Evolutionary conservation across 306 rosid species (phyloP).

Genomic region (Potentilla sterilis): DNA sequence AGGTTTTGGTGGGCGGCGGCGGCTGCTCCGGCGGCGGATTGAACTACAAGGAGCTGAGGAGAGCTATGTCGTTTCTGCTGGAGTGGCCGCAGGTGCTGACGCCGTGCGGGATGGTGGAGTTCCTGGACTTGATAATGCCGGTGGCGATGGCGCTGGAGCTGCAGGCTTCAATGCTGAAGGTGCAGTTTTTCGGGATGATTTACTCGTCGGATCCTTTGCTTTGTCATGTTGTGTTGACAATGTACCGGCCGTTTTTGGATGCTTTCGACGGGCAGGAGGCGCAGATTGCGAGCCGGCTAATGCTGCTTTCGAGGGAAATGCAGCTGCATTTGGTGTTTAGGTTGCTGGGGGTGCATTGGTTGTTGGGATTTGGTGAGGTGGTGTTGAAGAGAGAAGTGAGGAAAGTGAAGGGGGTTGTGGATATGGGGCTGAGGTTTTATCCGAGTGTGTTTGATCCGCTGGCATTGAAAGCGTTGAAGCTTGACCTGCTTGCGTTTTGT

Average conservation of each 20-base stretch:
- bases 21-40: constrained; percentile 25
- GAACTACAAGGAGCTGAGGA: constrained; percentile 77
- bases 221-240: constrained; percentile 74
- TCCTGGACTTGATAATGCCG: constrained; percentile 63
- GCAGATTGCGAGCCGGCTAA: constrained; percentile 56
- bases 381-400: constrained; percentile 37
- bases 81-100: constrained; percentile 89
- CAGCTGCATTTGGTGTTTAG: constrained; percentile 78
- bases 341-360: constrained; percentile 82
- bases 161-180: constrained; percentile 87
- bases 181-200: constrained; percentile 85
- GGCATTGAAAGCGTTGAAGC: constrained; percentile 84
- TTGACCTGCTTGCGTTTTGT: constrained; percentile 80
- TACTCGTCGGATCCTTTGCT: constrained; percentile 77
- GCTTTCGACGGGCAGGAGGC: constrained; percentile 82
- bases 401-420: constrained; percentile 38
- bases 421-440: constrained; percentile 46
- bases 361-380: constrained; percentile 70
- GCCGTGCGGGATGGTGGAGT: constrained; percentile 85
- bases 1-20: constrained; percentile 33
- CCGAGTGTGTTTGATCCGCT: constrained; percentile 84
- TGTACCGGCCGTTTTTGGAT: constrained; percentile 66
- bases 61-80: constrained; percentile 77
- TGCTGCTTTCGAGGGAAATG: constrained; percentile 64
- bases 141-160: constrained; percentile 74